These are phyloP conservation scores for Lotmaria passim DNA, from an alignment of 208 protist genomes.

Conservation along the genomic window DNA sequence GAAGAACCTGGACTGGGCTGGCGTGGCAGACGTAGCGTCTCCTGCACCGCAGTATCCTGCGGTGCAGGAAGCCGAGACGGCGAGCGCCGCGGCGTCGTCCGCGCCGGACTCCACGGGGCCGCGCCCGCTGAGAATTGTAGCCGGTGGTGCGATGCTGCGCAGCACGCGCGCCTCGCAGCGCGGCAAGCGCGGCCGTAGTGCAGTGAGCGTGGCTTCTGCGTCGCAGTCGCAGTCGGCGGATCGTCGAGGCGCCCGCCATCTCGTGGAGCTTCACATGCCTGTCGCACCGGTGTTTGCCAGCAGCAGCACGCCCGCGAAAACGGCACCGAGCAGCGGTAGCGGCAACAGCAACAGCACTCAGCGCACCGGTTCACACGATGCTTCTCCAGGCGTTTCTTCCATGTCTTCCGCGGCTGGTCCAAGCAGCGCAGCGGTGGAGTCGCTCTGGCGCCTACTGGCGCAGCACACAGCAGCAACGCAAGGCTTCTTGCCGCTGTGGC, in stretches of 20 bases:
- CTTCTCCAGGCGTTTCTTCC: background rate
- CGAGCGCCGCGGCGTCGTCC: background rate
- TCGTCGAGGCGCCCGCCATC: background rate
- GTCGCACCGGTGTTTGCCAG: constrained; percentile 19
- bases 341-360: background rate
- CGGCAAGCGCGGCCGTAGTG: constrained; percentile 14
- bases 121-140: constrained; percentile 24
- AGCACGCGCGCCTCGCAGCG: background rate
- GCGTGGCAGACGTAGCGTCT: background rate
- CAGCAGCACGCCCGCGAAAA: background rate
- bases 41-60: background rate
- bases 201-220: background rate
- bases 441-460: constrained; percentile 25
- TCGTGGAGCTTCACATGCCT: constrained; percentile 18
- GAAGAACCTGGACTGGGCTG: background rate
- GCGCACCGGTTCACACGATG: too few species aligned
- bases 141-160: constrained; percentile 26
- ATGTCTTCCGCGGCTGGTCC: background rate
- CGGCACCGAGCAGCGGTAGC: background rate
- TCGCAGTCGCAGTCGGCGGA: background rate
- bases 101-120: background rate
- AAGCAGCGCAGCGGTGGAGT: background rate
- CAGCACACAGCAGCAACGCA: constrained; percentile 21
- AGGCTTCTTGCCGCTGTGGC: constrained; percentile 30
- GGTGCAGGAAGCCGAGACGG: constrained; percentile 5